Percentiles rank a stretch among this genome's conserved stretches.
Conservation (phyloP, 208 protist genomes). For the Angomonas ambiguus region DNA sequence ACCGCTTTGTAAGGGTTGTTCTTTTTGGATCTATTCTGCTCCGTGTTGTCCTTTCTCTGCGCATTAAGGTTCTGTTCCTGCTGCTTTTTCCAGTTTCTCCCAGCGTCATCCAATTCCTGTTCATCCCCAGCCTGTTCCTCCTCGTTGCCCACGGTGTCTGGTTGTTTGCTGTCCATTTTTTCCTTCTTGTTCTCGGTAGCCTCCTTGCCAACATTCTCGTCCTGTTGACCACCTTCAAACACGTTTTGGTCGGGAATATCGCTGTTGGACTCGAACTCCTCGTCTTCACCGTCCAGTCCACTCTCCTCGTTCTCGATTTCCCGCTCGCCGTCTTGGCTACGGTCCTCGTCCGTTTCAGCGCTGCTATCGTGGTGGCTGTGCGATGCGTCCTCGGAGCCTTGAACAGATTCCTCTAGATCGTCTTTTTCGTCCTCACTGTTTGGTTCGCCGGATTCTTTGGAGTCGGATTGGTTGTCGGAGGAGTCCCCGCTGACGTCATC, state of each 20-base stretch:
- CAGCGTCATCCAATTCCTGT: constrained; percentile 77
- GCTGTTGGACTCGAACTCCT: constrained; percentile 37
- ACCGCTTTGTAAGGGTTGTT: constrained; percentile 82
- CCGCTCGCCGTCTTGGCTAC: constrained; percentile 18
- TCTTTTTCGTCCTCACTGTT: constrained; percentile 39
- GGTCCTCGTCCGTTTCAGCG: constrained; percentile 20
- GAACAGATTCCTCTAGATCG: constrained; percentile 18
- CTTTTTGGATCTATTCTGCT: constrained; percentile 60
- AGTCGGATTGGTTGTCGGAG: constrained; percentile 61
- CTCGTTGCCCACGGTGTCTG: constrained; percentile 53
- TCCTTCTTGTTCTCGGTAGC: constrained; percentile 52
- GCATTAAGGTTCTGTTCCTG: constrained; percentile 67
- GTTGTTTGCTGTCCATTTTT: constrained; percentile 30
- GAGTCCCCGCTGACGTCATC: constrained; percentile 25
- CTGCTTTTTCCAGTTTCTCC: constrained; percentile 76
- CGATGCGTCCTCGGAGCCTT: constrained; percentile 19
- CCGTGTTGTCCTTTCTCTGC: constrained; percentile 71
- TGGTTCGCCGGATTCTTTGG: constrained; percentile 36
- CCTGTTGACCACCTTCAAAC: constrained; percentile 76
- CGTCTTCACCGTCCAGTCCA: constrained; percentile 28
- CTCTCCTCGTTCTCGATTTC: constrained; percentile 21
- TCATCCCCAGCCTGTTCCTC: constrained; percentile 73
- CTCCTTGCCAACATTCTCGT: constrained; percentile 76
- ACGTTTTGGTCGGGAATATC: constrained; percentile 75
- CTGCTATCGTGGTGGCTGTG: constrained; percentile 37